Percentiles rank a stretch among this genome's conserved stretches.
Conservation (phyloP, 306 rosid genomes). For the Malus asiatica region DNA sequence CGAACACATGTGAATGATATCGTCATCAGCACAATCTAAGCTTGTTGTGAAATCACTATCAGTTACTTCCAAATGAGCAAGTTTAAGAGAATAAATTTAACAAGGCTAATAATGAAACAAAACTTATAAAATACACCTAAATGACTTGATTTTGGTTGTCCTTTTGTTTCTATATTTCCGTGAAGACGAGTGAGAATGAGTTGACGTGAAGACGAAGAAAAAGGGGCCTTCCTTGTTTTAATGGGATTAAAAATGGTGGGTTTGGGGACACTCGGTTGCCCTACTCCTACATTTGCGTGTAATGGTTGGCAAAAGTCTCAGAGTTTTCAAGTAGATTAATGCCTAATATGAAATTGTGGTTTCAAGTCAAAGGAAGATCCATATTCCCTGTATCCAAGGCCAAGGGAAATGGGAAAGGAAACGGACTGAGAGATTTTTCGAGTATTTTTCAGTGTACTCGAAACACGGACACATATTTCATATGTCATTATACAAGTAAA, state of each 20-base stretch:
- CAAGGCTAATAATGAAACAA: too few relatives aligned
- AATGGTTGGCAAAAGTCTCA: neutral
- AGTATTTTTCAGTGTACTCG: fast-evolving
- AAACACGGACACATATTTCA: fast-evolving
- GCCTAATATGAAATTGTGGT: neutral
- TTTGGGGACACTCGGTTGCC: constrained; percentile 16
- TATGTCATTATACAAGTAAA: fast-evolving
- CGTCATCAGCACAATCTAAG: too few relatives aligned
- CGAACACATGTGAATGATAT: too few relatives aligned
- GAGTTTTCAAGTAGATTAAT: neutral
- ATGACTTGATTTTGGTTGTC: neutral
- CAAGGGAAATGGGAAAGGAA: constrained; percentile 10
- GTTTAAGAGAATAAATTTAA: too few relatives aligned
- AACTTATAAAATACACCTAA: neutral
- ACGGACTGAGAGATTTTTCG: neutral
- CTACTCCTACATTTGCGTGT: constrained; percentile 51
- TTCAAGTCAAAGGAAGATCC: constrained; percentile 56
- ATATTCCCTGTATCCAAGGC: constrained; percentile 44
- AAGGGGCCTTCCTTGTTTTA: neutral
- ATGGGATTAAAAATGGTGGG: constrained; percentile 13
- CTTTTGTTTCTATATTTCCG: neutral
- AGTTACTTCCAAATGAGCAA: too few relatives aligned
- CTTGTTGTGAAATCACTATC: neutral
- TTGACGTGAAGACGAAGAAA: constrained; percentile 7
- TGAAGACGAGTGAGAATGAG: neutral